Percentiles rank a stretch among this genome's conserved stretches.
Conservation (phyloP, 169 alveolate genomes). For the Plasmodium knowlesi region DNA sequence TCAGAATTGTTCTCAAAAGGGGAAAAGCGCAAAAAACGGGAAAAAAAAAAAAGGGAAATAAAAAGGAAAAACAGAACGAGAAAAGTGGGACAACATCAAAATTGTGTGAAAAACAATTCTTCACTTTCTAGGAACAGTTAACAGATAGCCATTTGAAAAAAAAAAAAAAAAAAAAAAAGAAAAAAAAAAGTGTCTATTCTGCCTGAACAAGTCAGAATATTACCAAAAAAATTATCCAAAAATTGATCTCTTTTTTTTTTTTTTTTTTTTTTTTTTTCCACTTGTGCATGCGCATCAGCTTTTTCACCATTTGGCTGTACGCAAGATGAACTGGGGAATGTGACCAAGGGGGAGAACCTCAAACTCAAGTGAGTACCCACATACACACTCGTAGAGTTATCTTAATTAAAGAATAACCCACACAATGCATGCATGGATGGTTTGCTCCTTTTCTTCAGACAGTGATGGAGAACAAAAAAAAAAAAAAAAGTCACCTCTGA, state of each 20-base stretch:
- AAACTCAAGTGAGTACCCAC: background rate
- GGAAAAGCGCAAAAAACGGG: background rate
- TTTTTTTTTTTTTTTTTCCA: background rate
- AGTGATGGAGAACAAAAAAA: background rate
- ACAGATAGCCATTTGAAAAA: background rate
- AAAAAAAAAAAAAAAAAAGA: constrained; percentile 1
- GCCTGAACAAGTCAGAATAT: constrained; percentile 21
- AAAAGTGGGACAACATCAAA: background rate
- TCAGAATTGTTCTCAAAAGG: constrained; percentile 2
- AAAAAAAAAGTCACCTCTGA: background rate
- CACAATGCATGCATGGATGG: background rate
- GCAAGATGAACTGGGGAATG: background rate
- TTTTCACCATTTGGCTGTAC: background rate
- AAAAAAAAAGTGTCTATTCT: constrained; percentile 3
- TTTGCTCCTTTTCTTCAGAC: background rate
- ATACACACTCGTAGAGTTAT: background rate
- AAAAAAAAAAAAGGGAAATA: background rate
- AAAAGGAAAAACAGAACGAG: background rate
- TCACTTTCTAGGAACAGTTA: background rate
- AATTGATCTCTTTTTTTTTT: constrained; percentile 14
- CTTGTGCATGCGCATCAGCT: background rate
- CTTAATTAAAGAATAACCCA: background rate
- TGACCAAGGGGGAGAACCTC: background rate
- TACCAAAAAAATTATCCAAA: background rate
- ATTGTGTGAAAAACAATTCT: background rate